Conservation (phyloP, 1,139 yeast species). For the Hyphopichia burtonii region DNA sequence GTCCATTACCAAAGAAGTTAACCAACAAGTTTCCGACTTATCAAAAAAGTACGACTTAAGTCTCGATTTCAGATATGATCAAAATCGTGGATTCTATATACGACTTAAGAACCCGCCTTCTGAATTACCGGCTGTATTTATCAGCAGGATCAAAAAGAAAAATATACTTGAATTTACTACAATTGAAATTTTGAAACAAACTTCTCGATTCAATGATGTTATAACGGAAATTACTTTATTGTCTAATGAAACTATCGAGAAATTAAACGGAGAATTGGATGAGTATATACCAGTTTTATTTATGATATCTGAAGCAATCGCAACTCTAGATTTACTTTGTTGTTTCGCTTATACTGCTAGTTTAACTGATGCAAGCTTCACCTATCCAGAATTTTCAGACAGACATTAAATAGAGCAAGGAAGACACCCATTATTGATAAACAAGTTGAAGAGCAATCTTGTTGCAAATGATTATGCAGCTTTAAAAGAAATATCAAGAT, state of each 20-base stretch:
- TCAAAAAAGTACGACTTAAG: constrained; percentile 16
- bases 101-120: constrained; percentile 19
- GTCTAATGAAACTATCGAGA: constrained; percentile 37
- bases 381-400: constrained; percentile 32
- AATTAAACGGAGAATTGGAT: constrained; percentile 22
- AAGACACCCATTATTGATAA: constrained; percentile 42
- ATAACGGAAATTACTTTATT: constrained; percentile 37
- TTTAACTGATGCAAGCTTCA: constrained; percentile 18
- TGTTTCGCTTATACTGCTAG: constrained; percentile 27
- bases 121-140: constrained; percentile 27
- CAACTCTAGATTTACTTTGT: constrained; percentile 41
- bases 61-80: constrained; percentile 33
- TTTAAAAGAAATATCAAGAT: constrained; percentile 29
- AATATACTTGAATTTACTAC: constrained; percentile 40
- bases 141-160: constrained; percentile 29
- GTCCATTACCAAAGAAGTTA: constrained; percentile 32
- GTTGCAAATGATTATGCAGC: constrained; percentile 39
- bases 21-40: constrained; percentile 18
- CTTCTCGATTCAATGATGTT: constrained; percentile 37
- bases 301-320: constrained; percentile 44
- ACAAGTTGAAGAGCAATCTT: constrained; percentile 16
- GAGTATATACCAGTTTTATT: constrained; percentile 32
- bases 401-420: constrained; percentile 27
- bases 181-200: constrained; percentile 37
- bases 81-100: constrained; percentile 36